Evolutionary conservation across 2,329 filamentous ascomycete species (phyloP), one percentile per base, ranked within the genome.

Genomic region (Alternaria arborescens): DNA sequence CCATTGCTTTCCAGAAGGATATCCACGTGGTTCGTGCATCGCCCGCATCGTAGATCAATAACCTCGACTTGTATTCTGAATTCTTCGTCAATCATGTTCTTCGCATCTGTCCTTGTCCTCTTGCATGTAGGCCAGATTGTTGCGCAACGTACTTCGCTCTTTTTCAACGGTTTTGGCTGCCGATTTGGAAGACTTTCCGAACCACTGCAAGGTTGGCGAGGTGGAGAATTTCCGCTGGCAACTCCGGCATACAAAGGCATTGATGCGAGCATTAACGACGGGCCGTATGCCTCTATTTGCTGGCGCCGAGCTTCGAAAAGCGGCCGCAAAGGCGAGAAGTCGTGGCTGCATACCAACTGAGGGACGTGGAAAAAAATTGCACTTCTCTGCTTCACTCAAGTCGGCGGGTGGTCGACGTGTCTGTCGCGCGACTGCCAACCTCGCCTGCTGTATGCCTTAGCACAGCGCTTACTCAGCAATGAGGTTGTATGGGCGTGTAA

Each of bases 41-140:
- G 32, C 77, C 77, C 8, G 77, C 76, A 65, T 78, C 70, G 55
- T 79, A 79, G 26, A 79, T 78, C 44, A 75, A 55, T 7, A 79
- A 62, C 14, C 63, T 57, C 55, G 68, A 61, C 48, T 66, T 48
- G 69, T 73, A 70, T 72, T 75, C 64, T 69, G 63, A 62, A 28
- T 5, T 8, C 3, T 22, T 14, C 24, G 65, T 46, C 64, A 57
- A 24, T 12, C 12, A 6, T 18, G 6, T 5, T 11, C 5, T 4
- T 14, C 10, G 10, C 10, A 3, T 20, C 4, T 22, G 24, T 8
- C 24, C 7, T 24, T 1, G 4, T 24, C 46, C 2, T 11, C 30
- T 20, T 6, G 18, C 24, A 8, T 24, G 16, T n/a, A 2, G 0
- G 1, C 5, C 7, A 24, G 22, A 1, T 3, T 2, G 0, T n/a